phyloP scores from a whole-genome alignment of 345 rosid genomes.

The Turnera subulata region DNA sequence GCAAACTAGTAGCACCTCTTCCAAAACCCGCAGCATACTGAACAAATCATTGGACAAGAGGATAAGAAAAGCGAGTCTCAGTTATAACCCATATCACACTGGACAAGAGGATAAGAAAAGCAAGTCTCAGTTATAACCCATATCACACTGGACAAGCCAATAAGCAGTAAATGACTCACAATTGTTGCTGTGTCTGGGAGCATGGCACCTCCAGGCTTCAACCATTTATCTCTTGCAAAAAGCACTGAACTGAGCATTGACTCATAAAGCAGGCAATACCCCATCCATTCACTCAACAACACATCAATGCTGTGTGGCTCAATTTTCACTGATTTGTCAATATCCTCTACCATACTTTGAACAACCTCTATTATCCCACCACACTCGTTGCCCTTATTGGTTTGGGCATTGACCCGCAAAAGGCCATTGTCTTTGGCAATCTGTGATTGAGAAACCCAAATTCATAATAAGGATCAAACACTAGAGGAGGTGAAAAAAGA shows the following conservation, averaged over 20 bases:
- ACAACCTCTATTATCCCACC: slow-evolving; percentile 71
- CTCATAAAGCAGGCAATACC: slow-evolving; percentile 90
- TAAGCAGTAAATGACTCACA: slow-evolving; percentile 36
- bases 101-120: not conserved
- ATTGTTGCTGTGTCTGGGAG: slow-evolving; percentile 96
- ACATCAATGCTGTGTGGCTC: slow-evolving; percentile 73
- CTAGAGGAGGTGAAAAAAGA: slow-evolving; percentile 12
- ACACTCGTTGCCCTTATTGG: slow-evolving; percentile 15
- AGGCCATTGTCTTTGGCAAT: slow-evolving; percentile 78
- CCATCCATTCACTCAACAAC: slow-evolving; percentile 97
- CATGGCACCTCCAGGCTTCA: slow-evolving; percentile 97
- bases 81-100: not conserved
- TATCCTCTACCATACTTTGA: slow-evolving; percentile 80
- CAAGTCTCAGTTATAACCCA: not conserved
- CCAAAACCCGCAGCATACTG: slow-evolving; percentile 95
- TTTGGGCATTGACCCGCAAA: slow-evolving; percentile 31
- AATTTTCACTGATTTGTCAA: slow-evolving; percentile 50
- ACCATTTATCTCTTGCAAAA: slow-evolving; percentile 89
- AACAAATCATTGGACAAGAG: slow-evolving; percentile 8
- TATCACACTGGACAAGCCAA: not conserved
- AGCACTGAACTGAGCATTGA: slow-evolving; percentile 94
- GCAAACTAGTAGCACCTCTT: slow-evolving; percentile 77
- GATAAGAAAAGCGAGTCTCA: slow-evolving; percentile 3
- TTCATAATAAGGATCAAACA: not conserved
- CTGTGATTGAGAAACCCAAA: slow-evolving; percentile 30